Conservation (phyloP, 2,329 filamentous ascomycete species). For the Monilinia fructicola region DNA sequence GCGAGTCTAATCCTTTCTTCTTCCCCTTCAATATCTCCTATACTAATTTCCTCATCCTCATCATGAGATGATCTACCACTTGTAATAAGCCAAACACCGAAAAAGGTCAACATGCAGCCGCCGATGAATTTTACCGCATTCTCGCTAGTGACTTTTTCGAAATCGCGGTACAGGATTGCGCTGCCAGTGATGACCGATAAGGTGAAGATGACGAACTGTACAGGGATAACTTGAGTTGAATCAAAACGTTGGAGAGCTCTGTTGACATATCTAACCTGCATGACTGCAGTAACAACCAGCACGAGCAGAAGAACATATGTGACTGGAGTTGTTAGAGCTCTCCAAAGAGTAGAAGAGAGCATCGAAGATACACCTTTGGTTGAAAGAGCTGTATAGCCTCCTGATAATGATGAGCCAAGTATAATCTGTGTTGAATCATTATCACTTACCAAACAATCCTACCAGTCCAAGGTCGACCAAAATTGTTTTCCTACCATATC, state of each 20-base stretch:
- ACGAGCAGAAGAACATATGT: slow-evolving; percentile 83
- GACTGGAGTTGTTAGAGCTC: slow-evolving; percentile 86
- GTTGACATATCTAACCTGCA: slow-evolving; percentile 98
- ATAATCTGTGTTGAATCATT: background rate
- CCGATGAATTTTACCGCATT: slow-evolving; percentile 83
- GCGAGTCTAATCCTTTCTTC: slow-evolving; percentile 63
- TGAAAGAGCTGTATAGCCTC: slow-evolving; percentile 92
- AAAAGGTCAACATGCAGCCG: slow-evolving; percentile 88
- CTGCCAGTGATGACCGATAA: slow-evolving; percentile 93
- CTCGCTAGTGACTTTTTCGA: slow-evolving; percentile 73
- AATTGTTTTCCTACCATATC: slow-evolving; percentile 82
- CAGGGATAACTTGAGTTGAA: slow-evolving; percentile 95
- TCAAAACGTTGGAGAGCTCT: slow-evolving; percentile 87
- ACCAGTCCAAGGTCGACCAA: slow-evolving; percentile 92
- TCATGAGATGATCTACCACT: slow-evolving; percentile 71
- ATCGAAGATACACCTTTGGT: slow-evolving; percentile 97
- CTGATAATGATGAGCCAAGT: slow-evolving; percentile 45
- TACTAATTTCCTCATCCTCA: slow-evolving; percentile 59
- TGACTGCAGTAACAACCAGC: slow-evolving; percentile 79
- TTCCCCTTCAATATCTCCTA: slow-evolving; percentile 59
- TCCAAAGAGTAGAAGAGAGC: slow-evolving; percentile 85
- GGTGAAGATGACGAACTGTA: slow-evolving; percentile 96
- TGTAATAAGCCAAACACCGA: slow-evolving; percentile 96
- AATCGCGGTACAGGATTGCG: slow-evolving; percentile 90
- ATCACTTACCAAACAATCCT: slow-evolving; percentile 76